Base-by-base conservation (phyloP, 108 stramenopile species). In the Fistulifera pelliculosa region DNA sequence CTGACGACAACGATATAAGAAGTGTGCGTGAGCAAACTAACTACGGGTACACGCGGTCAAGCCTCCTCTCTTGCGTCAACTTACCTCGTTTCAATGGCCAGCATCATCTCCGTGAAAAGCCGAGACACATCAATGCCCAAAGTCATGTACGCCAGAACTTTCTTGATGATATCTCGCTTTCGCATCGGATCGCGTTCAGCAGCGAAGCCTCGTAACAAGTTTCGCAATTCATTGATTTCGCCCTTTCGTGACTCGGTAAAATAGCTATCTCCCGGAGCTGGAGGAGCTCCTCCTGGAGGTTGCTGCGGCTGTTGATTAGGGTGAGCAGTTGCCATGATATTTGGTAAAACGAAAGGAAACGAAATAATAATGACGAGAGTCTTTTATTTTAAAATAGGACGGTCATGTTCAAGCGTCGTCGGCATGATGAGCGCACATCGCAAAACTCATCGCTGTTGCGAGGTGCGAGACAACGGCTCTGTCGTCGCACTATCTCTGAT, bases 71-170 rank as follows among this genome's bases (percentile, higher is more conserved):
- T 45, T 21, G 3, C 21, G 4, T 45, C 3, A 3, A 45, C 44
- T 4, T 45, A 45, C 44, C 44, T 45, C 4, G 44, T 45, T 45
- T 45, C 44, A 45, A 45, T 45, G 5, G 44, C 44, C 44, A 45
- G 44, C 79, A 99, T 94, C 96, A 99, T 98, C 75, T 98, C 98
- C 5, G 95, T 90, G 67, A 98, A 98, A 38, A 99, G 94, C 27
- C 95, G 85, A 22, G 94, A 94, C 24, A 99, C 99, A 53, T 99
- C 99, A 27, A 99, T 96, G 6, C 99, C 99, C 22, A 99, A 65
- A 15, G 99, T 98, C 99, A 99, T 99, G 87, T 98, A 99, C 15
- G 98, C 99, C 65, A 98, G 98, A 47, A 98, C 99, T 61, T 99
- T 99, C 54, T 99, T 99, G 67, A 99, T 96, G 31, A 98, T 94